A percentile compares a stretch with the other conserved stretches of the same genome.
Conservation (phyloP, 768 basidiomycete genomes). For the Termitomyces sp. region DNA sequence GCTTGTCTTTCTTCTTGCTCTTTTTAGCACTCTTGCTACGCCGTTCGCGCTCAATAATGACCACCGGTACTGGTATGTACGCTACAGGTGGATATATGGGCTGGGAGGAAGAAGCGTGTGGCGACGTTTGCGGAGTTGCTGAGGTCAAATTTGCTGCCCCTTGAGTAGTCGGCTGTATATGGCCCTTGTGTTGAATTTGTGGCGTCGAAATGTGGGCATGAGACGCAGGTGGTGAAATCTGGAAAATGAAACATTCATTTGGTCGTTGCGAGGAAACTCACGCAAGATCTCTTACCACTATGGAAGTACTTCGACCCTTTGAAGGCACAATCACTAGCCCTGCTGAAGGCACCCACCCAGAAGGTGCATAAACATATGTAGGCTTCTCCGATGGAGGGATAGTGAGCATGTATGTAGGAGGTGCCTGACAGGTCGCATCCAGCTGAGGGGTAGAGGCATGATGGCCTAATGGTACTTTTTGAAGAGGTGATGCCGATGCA, state of each 20-base stretch:
- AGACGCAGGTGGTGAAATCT: background rate
- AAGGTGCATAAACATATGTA: slow-evolving; percentile 7
- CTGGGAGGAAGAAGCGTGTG: background rate
- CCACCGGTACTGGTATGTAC: background rate
- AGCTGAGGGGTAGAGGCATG: background rate
- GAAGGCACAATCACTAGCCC: slow-evolving; percentile 10
- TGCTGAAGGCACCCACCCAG: slow-evolving; percentile 1
- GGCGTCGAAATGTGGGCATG: background rate
- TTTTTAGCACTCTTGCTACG: slow-evolving; percentile 1
- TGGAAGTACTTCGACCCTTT: background rate
- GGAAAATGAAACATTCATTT: background rate
- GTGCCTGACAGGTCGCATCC: background rate
- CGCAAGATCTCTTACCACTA: slow-evolving; percentile 1
- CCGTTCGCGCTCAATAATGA: slow-evolving; percentile 3
- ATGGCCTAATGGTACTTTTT: background rate
- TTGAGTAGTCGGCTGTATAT: background rate
- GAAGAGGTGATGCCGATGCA: background rate
- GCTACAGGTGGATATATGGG: background rate
- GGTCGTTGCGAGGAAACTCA: background rate
- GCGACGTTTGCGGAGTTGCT: background rate
- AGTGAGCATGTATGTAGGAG: background rate
- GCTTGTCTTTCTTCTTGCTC: slow-evolving; percentile 1
- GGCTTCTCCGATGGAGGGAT: background rate
- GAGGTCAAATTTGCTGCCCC: background rate
- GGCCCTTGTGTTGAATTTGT: no score